A percentile compares a stretch with the other conserved stretches of the same genome.
Evolutionary conservation across 2,329 filamentous ascomycete species (phyloP).

Genomic region (Fusarium aywerte): DNA sequence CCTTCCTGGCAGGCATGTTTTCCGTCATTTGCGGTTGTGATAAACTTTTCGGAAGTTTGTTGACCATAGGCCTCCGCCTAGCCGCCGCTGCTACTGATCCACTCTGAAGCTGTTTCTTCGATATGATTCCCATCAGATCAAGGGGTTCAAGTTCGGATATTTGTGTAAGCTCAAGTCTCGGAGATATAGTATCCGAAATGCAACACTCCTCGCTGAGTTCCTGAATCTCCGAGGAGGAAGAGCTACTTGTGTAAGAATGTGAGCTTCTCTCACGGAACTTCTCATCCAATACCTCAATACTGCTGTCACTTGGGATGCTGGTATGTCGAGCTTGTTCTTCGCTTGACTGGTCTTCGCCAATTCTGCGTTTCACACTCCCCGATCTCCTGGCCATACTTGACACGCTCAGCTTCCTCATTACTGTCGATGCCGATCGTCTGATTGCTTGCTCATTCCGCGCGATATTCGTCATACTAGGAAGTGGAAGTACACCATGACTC

Average conservation of each 20-base stretch:
- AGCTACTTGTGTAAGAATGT: conserved; percentile 18
- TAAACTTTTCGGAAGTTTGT: conserved; percentile 17
- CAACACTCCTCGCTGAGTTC: conserved; percentile 7
- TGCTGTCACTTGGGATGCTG: conserved; percentile 31
- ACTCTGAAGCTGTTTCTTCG: background rate
- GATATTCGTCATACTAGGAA: conserved; percentile 79
- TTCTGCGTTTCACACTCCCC: conserved; percentile 58
- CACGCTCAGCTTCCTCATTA: conserved; percentile 89
- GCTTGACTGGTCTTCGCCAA: conserved; percentile 3
- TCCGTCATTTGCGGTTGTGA: conserved; percentile 10
- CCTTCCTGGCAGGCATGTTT: conserved; percentile 13
- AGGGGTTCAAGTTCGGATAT: conserved; percentile 13
- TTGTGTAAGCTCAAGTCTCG: conserved; percentile 14
- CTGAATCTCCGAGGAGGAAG: conserved; percentile 19
- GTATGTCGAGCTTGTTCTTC: conserved; percentile 13
- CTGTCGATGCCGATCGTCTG: conserved; percentile 80
- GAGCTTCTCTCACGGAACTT: conserved; percentile 15
- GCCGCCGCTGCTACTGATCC: background rate
- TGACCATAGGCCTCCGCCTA: conserved; percentile 13
- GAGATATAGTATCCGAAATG: background rate
- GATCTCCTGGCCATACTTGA: conserved; percentile 81
- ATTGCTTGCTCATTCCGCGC: conserved; percentile 76
- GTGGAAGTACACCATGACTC: conserved; percentile 83
- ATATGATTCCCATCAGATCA: conserved; percentile 8
- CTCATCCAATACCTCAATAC: conserved; percentile 10